These are phyloP conservation scores for Arabidopsis thaliana DNA, from an alignment of 345 rosid genomes.

Conservation along the genomic window DNA sequence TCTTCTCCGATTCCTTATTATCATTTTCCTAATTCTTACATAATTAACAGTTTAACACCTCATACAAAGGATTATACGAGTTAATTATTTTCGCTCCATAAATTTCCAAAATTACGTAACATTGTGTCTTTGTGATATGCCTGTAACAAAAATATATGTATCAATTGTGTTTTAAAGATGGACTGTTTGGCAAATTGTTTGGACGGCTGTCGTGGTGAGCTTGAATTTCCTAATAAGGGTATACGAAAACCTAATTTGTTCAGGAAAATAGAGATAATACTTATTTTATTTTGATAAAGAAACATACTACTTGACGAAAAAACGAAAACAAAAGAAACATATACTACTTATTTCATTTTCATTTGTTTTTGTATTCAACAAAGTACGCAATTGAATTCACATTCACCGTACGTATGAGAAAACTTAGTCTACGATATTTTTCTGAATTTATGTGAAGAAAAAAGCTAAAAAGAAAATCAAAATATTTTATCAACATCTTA, in stretches of 20 bases:
- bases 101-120: background rate
- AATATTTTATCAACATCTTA: too few species aligned
- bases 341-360: too few species aligned
- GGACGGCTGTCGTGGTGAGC: constrained; percentile 45
- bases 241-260: constrained; percentile 26
- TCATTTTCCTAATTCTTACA: background rate
- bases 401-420: background rate
- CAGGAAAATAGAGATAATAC: constrained; percentile 17
- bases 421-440: background rate
- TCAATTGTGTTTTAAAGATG: background rate
- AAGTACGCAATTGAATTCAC: background rate
- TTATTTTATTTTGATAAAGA: too few species aligned
- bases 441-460: background rate
- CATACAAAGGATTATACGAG: background rate
- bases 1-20: background rate
- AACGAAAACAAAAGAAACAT: too few species aligned
- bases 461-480: too few species aligned
- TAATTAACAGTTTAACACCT: background rate
- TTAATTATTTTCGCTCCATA: background rate
- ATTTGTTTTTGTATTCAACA: background rate
- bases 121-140: too few species aligned
- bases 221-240: constrained; percentile 37
- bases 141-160: too few species aligned
- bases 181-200: constrained; percentile 34
- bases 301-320: too few species aligned